Evolutionary conservation across 257 asterid species (phyloP).

Genomic region (Paraleonurus japonicus): DNA sequence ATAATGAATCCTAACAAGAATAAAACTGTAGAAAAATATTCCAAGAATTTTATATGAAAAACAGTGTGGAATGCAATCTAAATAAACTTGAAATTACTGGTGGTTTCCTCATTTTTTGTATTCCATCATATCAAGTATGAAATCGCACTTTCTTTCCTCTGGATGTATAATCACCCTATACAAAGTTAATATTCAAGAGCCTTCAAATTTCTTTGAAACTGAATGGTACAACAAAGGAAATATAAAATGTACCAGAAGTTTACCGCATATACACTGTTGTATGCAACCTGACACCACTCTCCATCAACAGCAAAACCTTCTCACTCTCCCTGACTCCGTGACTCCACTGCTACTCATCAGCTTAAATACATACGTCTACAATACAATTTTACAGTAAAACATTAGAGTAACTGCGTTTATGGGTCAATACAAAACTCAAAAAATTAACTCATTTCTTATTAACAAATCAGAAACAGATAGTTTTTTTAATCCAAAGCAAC

Average conservation of each 20-base stretch:
- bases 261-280: constrained; percentile 93
- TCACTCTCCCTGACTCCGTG: constrained; percentile 98
- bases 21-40: not conserved
- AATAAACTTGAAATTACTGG: not conserved
- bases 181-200: not conserved
- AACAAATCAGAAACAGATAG: not conserved
- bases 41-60: constrained; percentile 12
- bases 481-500: not conserved
- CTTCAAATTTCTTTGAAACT: not conserved
- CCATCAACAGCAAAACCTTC: constrained; percentile 91
- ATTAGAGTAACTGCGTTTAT: not conserved
- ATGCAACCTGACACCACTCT: constrained; percentile 93
- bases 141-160: not conserved
- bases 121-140: constrained; percentile 2
- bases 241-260: constrained; percentile 7
- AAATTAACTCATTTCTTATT: not conserved
- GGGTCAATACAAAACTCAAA: not conserved
- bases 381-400: not conserved
- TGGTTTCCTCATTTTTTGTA: not conserved
- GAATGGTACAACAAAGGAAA: not conserved
- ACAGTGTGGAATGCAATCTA: constrained; percentile 14
- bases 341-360: constrained; percentile 95
- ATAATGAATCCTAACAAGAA: not conserved
- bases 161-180: not conserved
- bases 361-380: constrained; percentile 94